These are phyloP conservation scores for Tricholoma matsutake DNA, from an alignment of 768 basidiomycete species.

Conservation along the genomic window DNA sequence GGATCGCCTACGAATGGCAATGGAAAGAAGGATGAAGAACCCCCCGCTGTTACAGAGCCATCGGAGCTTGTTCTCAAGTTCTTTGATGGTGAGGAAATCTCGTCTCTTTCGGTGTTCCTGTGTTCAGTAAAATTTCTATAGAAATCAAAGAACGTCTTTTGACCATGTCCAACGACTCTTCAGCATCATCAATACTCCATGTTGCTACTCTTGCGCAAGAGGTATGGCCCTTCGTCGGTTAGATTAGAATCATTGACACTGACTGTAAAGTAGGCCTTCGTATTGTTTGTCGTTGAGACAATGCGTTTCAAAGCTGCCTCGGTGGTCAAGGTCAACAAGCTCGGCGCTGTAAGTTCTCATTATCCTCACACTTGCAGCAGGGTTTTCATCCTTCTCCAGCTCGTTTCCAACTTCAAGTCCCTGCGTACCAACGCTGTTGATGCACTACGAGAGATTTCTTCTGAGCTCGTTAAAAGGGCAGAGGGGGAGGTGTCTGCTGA, in stretches of 20 bases:
- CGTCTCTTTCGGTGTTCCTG: background rate
- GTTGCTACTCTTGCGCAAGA: conserved; percentile 74
- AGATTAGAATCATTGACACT: conserved; percentile 1
- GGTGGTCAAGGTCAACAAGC: conserved; percentile 69
- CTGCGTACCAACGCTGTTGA: conserved; percentile 52
- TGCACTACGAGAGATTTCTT: conserved; percentile 57
- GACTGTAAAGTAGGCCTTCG: conserved; percentile 53
- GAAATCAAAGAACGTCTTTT: conserved; percentile 56
- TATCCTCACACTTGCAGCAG: conserved; percentile 1
- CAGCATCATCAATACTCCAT: conserved; percentile 63
- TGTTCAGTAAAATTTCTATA: conserved; percentile 20
- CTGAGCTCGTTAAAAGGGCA: conserved; percentile 43
- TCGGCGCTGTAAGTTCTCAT: conserved; percentile 54
- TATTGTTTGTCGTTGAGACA: conserved; percentile 67
- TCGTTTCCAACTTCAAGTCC: conserved; percentile 63
- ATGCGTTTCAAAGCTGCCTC: conserved; percentile 70
- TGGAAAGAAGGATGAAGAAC: conserved; percentile 69
- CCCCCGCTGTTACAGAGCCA: conserved; percentile 60
- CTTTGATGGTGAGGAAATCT: conserved; percentile 53
- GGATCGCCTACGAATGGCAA: conserved; percentile 40
- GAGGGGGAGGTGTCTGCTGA: conserved; percentile 54
- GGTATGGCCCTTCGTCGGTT: conserved; percentile 30
- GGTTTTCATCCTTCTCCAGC: conserved; percentile 35
- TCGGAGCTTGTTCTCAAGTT: conserved; percentile 51
- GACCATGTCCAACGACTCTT: conserved; percentile 35